Conservation (phyloP, 164 flowering plant genomes). For the Vitis rupestris region DNA sequence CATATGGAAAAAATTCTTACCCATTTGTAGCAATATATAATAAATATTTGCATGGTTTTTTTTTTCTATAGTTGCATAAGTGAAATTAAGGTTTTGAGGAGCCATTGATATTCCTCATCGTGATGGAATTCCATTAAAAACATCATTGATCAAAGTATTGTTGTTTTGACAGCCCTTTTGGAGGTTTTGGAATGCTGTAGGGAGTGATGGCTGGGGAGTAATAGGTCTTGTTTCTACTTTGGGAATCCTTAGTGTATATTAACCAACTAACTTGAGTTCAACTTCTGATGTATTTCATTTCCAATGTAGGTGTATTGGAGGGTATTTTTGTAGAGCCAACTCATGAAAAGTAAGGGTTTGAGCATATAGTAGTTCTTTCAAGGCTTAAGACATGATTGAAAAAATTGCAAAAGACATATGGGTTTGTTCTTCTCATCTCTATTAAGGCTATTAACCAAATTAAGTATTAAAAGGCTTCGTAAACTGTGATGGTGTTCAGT, state of each 20-base stretch:
- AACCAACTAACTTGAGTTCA: conserved; percentile 3
- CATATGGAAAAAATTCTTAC: too few relatives aligned
- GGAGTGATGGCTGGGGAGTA: conserved; percentile 97
- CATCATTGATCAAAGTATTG: not conserved
- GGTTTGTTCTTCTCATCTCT: conserved; percentile 42
- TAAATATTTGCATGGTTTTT: too few relatives aligned
- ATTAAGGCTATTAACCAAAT: not conserved
- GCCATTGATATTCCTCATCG: too few relatives aligned
- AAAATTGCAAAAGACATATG: conserved; percentile 76
- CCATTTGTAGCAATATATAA: too few relatives aligned
- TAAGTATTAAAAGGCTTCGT: too few relatives aligned
- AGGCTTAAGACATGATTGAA: conserved; percentile 68
- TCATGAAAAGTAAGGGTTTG: conserved; percentile 98
- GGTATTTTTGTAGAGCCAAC: conserved; percentile 99
- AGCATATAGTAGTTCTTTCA: conserved; percentile 83
- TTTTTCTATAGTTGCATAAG: too few relatives aligned
- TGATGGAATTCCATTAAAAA: not conserved
- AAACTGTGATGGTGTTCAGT: too few relatives aligned
- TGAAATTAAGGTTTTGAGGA: too few relatives aligned
- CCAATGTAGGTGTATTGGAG: conserved; percentile 75
- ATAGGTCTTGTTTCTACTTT: conserved; percentile 50
- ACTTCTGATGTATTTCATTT: conserved; percentile 5
- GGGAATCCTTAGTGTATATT: not conserved
- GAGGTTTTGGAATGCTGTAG: conserved; percentile 97
- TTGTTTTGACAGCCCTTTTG: conserved; percentile 79